Evolutionary conservation across 345 rosid genomes (phyloP), one percentile per base, ranked within the genome.

Genomic region (Adansonia digitata): DNA sequence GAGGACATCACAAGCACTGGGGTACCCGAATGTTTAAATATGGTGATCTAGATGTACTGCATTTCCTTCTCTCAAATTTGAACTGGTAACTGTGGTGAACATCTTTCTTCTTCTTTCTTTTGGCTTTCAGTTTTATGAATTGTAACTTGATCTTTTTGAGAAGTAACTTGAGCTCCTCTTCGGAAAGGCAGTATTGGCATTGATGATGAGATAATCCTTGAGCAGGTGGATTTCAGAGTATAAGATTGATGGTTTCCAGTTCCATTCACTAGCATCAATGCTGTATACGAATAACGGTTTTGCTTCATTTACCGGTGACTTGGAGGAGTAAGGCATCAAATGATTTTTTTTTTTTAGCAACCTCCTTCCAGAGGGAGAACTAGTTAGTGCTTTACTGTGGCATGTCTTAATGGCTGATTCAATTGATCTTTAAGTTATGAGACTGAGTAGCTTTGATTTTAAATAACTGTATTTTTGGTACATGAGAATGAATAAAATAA

Each of bases 11-110:
- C 89, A 94, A 90, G 76, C 84, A 85, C 83, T 94, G 98, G 98
- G 98, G 97, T 67, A 94, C 98, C 68, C 86, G 98, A 78, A 94
- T 94, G 98, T 94, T 87, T 87, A 94, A 91, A 80, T 94, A 94
- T 65, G 94, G 86, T 15, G 98, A 94, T 75, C 88, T 85, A 75
- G 98, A 94, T 82, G 98, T 94, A 70, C 83, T 94, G 55, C 97
- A 92, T 40, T 94, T 80, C 84, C 94, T 94, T 81, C 86, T 94
- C 71, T 92, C 98, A 51, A 94, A 94, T 86, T 77, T 94, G 77
- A 92, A 94, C 84, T 92, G 98, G 98, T 94, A 92, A 85, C 73
- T 75, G 53, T 63, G 72, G 68, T 68, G 43, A n/a, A 45, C 39
- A 20, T 7, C 35, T 63, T 74, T 55, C 40, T 20, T n/a, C 24